Evolutionary conservation across 2,329 filamentous ascomycete species (phyloP).

Genomic region (Penicillium sp.): DNA sequence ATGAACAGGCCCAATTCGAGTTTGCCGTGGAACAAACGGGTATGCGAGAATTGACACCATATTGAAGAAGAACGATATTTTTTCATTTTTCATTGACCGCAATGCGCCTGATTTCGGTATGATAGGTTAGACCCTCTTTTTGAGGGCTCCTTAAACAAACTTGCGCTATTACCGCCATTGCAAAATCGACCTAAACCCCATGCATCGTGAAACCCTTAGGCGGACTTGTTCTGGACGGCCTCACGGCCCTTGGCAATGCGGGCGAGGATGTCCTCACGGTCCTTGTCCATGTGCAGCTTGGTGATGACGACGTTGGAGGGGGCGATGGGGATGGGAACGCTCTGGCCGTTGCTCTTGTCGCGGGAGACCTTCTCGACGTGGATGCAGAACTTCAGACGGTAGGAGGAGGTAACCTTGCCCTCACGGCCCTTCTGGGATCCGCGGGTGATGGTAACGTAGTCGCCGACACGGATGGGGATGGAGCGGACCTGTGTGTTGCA

Average conservation of each 20-base stretch:
- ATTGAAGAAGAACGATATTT: slow-evolving; percentile 56
- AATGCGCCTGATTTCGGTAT: slow-evolving; percentile 32
- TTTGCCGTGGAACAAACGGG: too few species aligned
- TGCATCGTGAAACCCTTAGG: slow-evolving; percentile 67
- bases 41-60: background rate
- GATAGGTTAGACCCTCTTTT: slow-evolving; percentile 28
- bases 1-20: too few species aligned
- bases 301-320: slow-evolving; percentile 97
- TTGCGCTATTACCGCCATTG: slow-evolving; percentile 45
- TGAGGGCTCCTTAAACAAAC: slow-evolving; percentile 29
- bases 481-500: slow-evolving; percentile 71
- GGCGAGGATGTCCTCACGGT: slow-evolving; percentile 54
- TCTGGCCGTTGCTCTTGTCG: slow-evolving; percentile 97
- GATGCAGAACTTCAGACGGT: slow-evolving; percentile 97
- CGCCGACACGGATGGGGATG: slow-evolving; percentile 97
- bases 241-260: slow-evolving; percentile 54
- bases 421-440: slow-evolving; percentile 96
- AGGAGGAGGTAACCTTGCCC: slow-evolving; percentile 97
- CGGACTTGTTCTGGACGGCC: slow-evolving; percentile 60
- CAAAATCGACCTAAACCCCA: slow-evolving; percentile 66
- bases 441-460: slow-evolving; percentile 91
- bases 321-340: slow-evolving; percentile 90
- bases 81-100: slow-evolving; percentile 67
- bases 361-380: slow-evolving; percentile 96
- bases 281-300: slow-evolving; percentile 87